These are phyloP conservation scores for Thalassiosira oceanica DNA, from an alignment of 352 stramenopile species.

Conservation along the genomic window DNA sequence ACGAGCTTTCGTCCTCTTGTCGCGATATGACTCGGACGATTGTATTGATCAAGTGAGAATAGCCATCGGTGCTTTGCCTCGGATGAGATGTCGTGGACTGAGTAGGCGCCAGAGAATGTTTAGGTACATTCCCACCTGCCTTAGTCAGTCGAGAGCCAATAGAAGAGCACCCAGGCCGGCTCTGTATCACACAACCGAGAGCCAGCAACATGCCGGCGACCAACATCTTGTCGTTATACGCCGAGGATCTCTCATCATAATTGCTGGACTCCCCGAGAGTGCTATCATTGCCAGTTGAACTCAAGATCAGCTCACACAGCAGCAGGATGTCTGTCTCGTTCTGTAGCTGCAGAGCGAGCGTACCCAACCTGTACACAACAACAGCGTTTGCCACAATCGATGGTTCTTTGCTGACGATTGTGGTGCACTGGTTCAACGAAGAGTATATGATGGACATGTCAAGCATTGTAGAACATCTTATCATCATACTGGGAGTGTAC, in stretches of 20 bases:
- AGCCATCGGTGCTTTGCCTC: no score
- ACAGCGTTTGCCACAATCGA: constrained; percentile 20
- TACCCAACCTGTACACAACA: constrained; percentile 22
- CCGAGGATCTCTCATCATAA: not conserved
- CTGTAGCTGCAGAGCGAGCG: constrained; percentile 28
- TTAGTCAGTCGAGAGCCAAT: constrained; percentile 1
- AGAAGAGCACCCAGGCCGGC: constrained; percentile 9
- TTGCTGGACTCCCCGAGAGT: constrained; percentile 4
- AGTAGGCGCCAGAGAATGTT: no score
- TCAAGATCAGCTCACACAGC: constrained; percentile 21
- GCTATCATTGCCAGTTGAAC: constrained; percentile 6
- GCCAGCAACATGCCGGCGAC: constrained; percentile 26
- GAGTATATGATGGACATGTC: constrained; percentile 37
- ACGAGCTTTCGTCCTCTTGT: no score
- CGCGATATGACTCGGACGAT: no score
- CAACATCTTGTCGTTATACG: not conserved
- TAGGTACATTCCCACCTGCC: constrained; percentile 19
- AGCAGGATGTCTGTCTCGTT: constrained; percentile 22
- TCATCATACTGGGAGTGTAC: no score
- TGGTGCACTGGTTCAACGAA: constrained; percentile 16
- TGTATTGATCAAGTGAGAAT: constrained; percentile 13
- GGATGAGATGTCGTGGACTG: no score
- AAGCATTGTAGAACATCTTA: no score
- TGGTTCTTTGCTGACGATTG: no score
- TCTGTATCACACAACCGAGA: constrained; percentile 30